Evolutionary conservation across 1,284 basidiomycete species (phyloP).

Genomic region (Ustilago shanxiensis): DNA sequence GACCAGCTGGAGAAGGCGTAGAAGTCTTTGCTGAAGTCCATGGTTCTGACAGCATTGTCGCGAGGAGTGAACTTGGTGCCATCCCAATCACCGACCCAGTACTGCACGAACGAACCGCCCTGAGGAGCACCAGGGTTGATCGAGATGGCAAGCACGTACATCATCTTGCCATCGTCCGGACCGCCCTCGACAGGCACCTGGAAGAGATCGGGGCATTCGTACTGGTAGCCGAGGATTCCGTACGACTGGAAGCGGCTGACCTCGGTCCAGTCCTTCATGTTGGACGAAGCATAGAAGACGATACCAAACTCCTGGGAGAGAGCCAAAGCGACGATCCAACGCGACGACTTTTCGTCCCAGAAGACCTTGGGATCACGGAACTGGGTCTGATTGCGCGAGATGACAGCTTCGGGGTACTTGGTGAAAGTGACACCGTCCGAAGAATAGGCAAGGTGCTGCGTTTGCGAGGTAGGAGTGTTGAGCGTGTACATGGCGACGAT

Average conservation of each 20-base stretch:
- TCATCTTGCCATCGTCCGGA: slow-evolving; percentile 57
- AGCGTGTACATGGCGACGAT: slow-evolving; percentile 72
- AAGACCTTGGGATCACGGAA: slow-evolving; percentile 73
- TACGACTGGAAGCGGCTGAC: slow-evolving; percentile 67
- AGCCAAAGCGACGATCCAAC: slow-evolving; percentile 72
- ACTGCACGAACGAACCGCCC: slow-evolving; percentile 70
- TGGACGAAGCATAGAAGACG: slow-evolving; percentile 70
- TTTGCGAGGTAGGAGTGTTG: slow-evolving; percentile 69
- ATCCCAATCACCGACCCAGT: slow-evolving; percentile 71
- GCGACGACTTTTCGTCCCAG: slow-evolving; percentile 65
- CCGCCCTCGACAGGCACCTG: slow-evolving; percentile 67
- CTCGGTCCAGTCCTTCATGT: slow-evolving; percentile 71
- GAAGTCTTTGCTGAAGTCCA: slow-evolving; percentile 72
- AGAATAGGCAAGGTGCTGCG: slow-evolving; percentile 71
- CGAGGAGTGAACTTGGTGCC: slow-evolving; percentile 70
- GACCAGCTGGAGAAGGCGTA: slow-evolving; percentile 72
- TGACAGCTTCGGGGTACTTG: slow-evolving; percentile 68
- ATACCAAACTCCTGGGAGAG: slow-evolving; percentile 69
- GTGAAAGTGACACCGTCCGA: slow-evolving; percentile 71
- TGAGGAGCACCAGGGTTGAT: slow-evolving; percentile 65
- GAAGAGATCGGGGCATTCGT: slow-evolving; percentile 70
- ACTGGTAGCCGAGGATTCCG: slow-evolving; percentile 70
- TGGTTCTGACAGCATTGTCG: slow-evolving; percentile 66
- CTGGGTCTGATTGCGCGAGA: slow-evolving; percentile 66
- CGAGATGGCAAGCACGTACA: slow-evolving; percentile 55